Conservation (phyloP, 495 filamentous ascomycete genomes). For the Hyaloscypha finlandica region DNA sequence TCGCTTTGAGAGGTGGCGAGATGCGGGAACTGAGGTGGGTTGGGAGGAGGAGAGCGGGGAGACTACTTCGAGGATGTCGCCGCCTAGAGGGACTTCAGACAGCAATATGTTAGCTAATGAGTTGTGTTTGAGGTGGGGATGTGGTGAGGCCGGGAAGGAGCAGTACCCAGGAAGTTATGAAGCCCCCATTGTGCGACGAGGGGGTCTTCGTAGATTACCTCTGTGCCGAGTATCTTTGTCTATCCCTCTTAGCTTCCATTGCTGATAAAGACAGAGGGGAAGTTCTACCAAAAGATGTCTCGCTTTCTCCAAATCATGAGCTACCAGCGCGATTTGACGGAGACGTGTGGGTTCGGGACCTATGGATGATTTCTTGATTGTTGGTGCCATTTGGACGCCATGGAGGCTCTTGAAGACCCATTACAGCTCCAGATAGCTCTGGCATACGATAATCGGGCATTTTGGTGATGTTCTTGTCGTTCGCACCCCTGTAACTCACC, state of each 20-base stretch:
- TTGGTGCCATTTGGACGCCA: neutral
- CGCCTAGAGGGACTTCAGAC: slow-evolving; percentile 25
- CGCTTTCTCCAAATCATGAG: slow-evolving; percentile 23
- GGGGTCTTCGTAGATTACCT: slow-evolving; percentile 28
- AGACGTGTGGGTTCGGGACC: slow-evolving; percentile 18
- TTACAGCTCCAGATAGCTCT: neutral
- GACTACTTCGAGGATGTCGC: slow-evolving; percentile 29
- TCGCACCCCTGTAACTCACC: too few relatives aligned
- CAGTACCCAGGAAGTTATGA: slow-evolving; percentile 25
- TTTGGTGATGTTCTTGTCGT: neutral
- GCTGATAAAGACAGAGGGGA: neutral
- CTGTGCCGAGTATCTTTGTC: slow-evolving; percentile 26
- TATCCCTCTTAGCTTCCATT: slow-evolving; percentile 8
- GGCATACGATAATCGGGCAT: neutral
- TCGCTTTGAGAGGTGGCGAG: slow-evolving; percentile 22
- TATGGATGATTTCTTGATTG: neutral
- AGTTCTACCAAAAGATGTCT: slow-evolving; percentile 22
- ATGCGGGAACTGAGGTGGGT: slow-evolving; percentile 12
- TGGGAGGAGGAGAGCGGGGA: slow-evolving; percentile 9
- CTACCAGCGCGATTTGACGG: slow-evolving; percentile 28
- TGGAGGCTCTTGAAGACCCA: neutral
- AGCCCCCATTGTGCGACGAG: slow-evolving; percentile 28
- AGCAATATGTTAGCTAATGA: neutral
- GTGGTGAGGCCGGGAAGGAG: neutral
- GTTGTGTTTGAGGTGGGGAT: neutral